These are phyloP conservation scores for Stentor roeselii DNA, from an alignment of 73 alveolate genomes.

Conservation along the genomic window DNA sequence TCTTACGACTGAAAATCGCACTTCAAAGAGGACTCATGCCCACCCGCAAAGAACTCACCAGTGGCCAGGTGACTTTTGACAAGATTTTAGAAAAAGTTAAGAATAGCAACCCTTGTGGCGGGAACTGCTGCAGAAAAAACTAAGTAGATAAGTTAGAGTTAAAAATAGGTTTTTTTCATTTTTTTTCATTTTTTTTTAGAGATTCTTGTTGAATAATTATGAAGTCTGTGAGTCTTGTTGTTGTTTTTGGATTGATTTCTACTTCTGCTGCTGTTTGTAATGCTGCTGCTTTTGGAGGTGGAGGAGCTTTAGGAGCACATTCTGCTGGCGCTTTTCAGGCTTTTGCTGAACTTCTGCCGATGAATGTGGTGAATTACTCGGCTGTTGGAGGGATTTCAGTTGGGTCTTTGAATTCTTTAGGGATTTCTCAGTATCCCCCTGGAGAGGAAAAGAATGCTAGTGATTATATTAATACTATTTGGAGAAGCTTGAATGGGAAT, in stretches of 20 bases:
- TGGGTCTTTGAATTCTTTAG: slow-evolving; percentile 72
- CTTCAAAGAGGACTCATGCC: slow-evolving; percentile 32
- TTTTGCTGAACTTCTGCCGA: background rate
- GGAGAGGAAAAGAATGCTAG: slow-evolving; percentile 54
- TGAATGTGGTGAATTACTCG: background rate
- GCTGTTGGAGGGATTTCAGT: slow-evolving; percentile 60
- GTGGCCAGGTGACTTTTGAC: slow-evolving; percentile 5
- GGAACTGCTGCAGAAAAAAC: background rate
- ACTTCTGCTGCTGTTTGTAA: too few species aligned
- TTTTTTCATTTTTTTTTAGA: too few species aligned
- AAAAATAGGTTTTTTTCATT: too few species aligned
- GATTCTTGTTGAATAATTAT: too few species aligned
- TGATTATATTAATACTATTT: slow-evolving; percentile 35
- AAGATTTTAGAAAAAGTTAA: slow-evolving; percentile 2
- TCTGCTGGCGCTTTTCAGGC: background rate
- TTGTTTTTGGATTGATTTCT: too few species aligned
- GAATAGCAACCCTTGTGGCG: slow-evolving; percentile 15
- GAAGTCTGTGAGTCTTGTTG: too few species aligned
- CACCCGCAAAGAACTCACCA: background rate
- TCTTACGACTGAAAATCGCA: background rate
- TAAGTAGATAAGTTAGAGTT: too few species aligned
- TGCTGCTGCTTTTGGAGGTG: background rate
- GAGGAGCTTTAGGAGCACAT: background rate
- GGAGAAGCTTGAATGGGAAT: slow-evolving; percentile 40
- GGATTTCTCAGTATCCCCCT: slow-evolving; percentile 39